phyloP scores from a whole-genome alignment of 768 basidiomycete species.

The Suillus lakei region DNA sequence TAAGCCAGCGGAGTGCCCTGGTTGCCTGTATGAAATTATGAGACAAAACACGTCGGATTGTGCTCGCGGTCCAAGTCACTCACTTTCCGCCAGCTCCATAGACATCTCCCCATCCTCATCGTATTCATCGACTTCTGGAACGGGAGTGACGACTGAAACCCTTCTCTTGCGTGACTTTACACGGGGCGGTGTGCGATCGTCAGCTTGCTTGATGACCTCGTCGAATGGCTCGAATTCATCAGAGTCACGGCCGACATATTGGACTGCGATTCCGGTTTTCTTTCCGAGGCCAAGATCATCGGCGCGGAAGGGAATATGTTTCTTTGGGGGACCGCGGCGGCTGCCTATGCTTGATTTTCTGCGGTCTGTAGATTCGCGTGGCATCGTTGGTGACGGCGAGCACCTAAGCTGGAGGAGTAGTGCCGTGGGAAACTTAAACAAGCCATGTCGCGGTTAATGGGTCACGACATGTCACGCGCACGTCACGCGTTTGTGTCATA shows the following conservation, averaged over 20 bases:
- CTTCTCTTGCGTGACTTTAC: slow-evolving; percentile 58
- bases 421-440: slow-evolving; percentile 34
- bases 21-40: slow-evolving; percentile 24
- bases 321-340: slow-evolving; percentile 63
- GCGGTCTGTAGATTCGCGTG: slow-evolving; percentile 28
- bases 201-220: slow-evolving; percentile 70
- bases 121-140: slow-evolving; percentile 45
- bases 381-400: slow-evolving; percentile 29
- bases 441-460: slow-evolving; percentile 25
- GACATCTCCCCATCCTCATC: slow-evolving; percentile 71
- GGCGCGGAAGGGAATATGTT: slow-evolving; percentile 78
- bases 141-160: slow-evolving; percentile 38
- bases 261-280: slow-evolving; percentile 76
- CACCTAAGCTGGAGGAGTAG: slow-evolving; percentile 3
- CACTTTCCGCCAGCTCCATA: slow-evolving; percentile 80
- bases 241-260: slow-evolving; percentile 69
- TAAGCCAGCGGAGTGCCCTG: slow-evolving; percentile 39
- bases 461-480: slow-evolving; percentile 8
- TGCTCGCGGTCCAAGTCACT: slow-evolving; percentile 27
- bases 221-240: slow-evolving; percentile 87
- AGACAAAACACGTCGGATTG: slow-evolving; percentile 7
- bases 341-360: slow-evolving; percentile 46
- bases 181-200: slow-evolving; percentile 64
- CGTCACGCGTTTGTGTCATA: slow-evolving; percentile 27
- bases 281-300: slow-evolving; percentile 80